A percentile compares a stretch with the other conserved stretches of the same genome.
Evolutionary conservation across 1,139 yeast species (phyloP).

Genomic region (Williopsis jadinii): DNA sequence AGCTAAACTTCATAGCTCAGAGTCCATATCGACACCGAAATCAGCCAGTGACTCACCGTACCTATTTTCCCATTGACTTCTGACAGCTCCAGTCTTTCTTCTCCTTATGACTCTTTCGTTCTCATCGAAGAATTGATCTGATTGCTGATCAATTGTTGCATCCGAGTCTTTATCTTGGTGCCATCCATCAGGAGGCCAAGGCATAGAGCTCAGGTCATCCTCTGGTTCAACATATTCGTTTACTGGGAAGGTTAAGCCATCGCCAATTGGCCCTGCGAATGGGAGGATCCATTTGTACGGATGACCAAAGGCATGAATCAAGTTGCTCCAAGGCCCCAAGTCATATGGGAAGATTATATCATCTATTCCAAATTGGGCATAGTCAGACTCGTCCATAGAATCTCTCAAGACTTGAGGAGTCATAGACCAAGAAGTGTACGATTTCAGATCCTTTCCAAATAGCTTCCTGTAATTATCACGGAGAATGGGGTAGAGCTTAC

Average conservation of each 20-base stretch:
- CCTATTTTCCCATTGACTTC: slow-evolving; percentile 58
- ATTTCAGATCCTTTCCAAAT: slow-evolving; percentile 39
- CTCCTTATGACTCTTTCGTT: slow-evolving; percentile 19
- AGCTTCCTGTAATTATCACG: slow-evolving; percentile 37
- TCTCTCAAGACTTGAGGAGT: slow-evolving; percentile 19
- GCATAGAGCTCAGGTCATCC: slow-evolving; percentile 51
- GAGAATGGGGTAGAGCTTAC: slow-evolving; percentile 45
- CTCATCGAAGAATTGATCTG: not conserved
- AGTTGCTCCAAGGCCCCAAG: slow-evolving; percentile 51
- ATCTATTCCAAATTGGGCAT: slow-evolving; percentile 39
- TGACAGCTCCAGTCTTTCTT: slow-evolving; percentile 23
- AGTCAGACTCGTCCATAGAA: slow-evolving; percentile 13
- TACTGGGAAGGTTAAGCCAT: slow-evolving; percentile 45
- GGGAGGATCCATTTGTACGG: slow-evolving; percentile 65
- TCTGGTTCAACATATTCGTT: slow-evolving; percentile 39
- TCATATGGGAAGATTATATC: slow-evolving; percentile 68
- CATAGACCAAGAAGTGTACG: slow-evolving; percentile 40
- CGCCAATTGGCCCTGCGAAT: slow-evolving; percentile 51
- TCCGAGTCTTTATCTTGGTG: slow-evolving; percentile 31
- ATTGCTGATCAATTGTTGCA: not conserved
- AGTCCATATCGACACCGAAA: slow-evolving; percentile 81
- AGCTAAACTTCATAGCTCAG: slow-evolving; percentile 1
- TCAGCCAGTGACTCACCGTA: slow-evolving; percentile 79
- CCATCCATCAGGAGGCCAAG: slow-evolving; percentile 90
- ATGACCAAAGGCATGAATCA: slow-evolving; percentile 45